Conservation (phyloP, 2,329 filamentous ascomycete species). For the Annulohypoxylon truncatum region DNA sequence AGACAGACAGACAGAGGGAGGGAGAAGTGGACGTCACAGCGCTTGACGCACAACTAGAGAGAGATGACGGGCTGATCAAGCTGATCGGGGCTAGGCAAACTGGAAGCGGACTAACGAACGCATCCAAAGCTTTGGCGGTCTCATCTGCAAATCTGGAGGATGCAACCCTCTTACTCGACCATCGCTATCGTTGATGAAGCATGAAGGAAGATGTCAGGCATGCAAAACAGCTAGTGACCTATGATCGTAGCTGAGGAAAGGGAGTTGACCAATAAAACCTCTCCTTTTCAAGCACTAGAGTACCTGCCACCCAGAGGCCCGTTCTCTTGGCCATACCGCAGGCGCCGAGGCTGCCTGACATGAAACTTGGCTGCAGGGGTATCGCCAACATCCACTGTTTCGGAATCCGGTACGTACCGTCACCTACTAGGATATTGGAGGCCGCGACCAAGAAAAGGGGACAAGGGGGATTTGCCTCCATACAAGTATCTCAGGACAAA, state of each 20-base stretch:
- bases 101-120: constrained; percentile 13
- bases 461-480: constrained; percentile 11
- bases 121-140: constrained; percentile 29
- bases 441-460: constrained; percentile 4
- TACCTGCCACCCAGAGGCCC: constrained; percentile 25
- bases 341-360: constrained; percentile 27
- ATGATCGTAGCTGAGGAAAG: constrained; percentile 3
- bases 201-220: constrained; percentile 30
- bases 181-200: constrained; percentile 18
- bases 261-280: constrained; percentile 25
- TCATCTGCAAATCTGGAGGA: constrained; percentile 32
- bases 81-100: not conserved
- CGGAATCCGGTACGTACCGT: constrained; percentile 29
- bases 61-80: not conserved
- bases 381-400: constrained; percentile 32
- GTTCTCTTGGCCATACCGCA: constrained; percentile 20
- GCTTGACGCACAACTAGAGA: constrained; percentile 18
- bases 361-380: constrained; percentile 38
- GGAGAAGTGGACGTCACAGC: constrained; percentile 27
- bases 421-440: not conserved
- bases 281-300: not conserved
- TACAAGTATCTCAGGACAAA: not conserved
- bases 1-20: constrained; percentile 5
- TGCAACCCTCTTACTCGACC: constrained; percentile 24
- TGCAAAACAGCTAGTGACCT: constrained; percentile 32